These are phyloP conservation scores for Haplographium delicatum DNA, from an alignment of 495 filamentous ascomycete species.

Conservation along the genomic window DNA sequence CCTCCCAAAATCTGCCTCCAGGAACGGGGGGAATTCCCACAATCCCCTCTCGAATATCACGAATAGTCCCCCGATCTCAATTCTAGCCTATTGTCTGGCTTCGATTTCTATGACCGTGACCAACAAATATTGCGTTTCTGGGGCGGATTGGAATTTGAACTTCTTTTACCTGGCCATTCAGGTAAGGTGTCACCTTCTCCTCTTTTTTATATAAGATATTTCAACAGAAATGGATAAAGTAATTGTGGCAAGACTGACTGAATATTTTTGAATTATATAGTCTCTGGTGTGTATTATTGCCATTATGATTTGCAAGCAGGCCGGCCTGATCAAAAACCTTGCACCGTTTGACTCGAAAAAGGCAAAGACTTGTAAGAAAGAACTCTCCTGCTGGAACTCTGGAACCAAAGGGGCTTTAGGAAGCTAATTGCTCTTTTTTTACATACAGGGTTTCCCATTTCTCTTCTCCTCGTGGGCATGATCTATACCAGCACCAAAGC, in stretches of 20 bases:
- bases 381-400: too few relatives aligned
- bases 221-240: too few relatives aligned
- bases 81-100: slow-evolving; percentile 86
- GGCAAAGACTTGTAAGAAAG: slow-evolving; percentile 88
- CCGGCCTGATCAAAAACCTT: slow-evolving; percentile 81
- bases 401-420: background rate
- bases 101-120: slow-evolving; percentile 98
- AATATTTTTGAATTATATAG: slow-evolving; percentile 49
- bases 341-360: slow-evolving; percentile 82
- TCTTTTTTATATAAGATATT: slow-evolving; percentile 5
- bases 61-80: slow-evolving; percentile 72
- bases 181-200: too few relatives aligned
- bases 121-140: slow-evolving; percentile 97
- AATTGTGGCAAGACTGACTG: too few relatives aligned
- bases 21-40: too few relatives aligned
- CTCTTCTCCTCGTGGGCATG: slow-evolving; percentile 95
- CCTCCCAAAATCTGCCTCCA: too few relatives aligned
- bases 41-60: slow-evolving; percentile 40
- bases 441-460: slow-evolving; percentile 93
- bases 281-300: slow-evolving; percentile 86
- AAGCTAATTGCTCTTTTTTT: slow-evolving; percentile 23
- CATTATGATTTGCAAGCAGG: slow-evolving; percentile 77
- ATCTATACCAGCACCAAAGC: slow-evolving; percentile 98
- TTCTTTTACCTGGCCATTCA: slow-evolving; percentile 91
- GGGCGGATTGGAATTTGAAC: slow-evolving; percentile 88